phyloP scores from a whole-genome alignment of 257 asterid species.

The Fraxinus americana region DNA sequence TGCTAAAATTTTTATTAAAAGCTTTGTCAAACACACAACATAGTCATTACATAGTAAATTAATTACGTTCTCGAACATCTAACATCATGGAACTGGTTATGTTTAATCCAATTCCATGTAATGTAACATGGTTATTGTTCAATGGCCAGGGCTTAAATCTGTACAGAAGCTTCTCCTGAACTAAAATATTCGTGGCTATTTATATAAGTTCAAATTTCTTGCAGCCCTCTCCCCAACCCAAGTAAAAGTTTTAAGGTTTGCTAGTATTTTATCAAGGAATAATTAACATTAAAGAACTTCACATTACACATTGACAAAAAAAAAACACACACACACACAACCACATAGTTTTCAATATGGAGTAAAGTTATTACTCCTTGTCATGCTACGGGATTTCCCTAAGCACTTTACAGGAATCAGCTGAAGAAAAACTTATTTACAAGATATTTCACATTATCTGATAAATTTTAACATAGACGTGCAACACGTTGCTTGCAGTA shows the following conservation, averaged over 20 bases:
- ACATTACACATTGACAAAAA: not conserved
- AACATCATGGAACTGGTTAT: not conserved
- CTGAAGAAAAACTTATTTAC: not conserved
- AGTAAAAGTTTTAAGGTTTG: not conserved
- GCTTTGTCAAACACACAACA: not conserved
- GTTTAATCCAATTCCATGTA: not conserved
- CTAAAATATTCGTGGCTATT: not conserved
- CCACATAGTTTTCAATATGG: not conserved
- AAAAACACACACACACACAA: not conserved
- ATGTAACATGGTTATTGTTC: not conserved
- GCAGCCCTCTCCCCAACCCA: not conserved
- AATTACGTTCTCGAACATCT: not conserved
- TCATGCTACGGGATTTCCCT: not conserved
- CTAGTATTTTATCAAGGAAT: not conserved
- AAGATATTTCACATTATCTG: not conserved
- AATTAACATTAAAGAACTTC: not conserved
- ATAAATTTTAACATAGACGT: not conserved
- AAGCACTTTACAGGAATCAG: not conserved
- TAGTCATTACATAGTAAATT: not conserved
- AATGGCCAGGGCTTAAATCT: not conserved
- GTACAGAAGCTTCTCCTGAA: not conserved
- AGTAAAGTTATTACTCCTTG: not conserved
- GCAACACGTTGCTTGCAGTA: not conserved
- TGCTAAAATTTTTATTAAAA: too few species aligned
- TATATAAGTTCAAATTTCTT: not conserved